Conservation (phyloP, 352 stramenopile genomes). For the Elongisporangium senticosum region DNA sequence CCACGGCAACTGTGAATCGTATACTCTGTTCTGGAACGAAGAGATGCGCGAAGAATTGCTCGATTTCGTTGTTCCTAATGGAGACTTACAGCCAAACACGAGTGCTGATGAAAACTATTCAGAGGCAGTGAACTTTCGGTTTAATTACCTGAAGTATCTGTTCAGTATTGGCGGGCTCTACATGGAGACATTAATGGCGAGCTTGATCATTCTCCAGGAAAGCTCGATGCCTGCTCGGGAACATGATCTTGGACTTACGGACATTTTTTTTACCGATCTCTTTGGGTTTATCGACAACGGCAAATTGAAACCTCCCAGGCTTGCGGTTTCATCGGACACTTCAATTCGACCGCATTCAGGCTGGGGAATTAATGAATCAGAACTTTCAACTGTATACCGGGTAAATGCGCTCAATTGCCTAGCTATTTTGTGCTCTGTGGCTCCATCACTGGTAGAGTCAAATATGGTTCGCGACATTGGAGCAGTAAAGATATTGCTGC, state of each 20-base stretch:
- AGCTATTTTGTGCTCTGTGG: conserved; percentile 49
- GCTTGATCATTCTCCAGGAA: conserved; percentile 60
- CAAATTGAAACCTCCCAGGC: conserved; percentile 21
- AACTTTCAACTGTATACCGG: conserved; percentile 46
- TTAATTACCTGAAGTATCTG: conserved; percentile 51
- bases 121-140: conserved; percentile 61
- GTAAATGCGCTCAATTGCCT: conserved; percentile 64
- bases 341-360: conserved; percentile 32
- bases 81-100: conserved; percentile 9
- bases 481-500: conserved; percentile 70
- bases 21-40: conserved; percentile 79
- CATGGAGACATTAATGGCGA: conserved; percentile 66
- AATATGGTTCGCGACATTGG: conserved; percentile 45
- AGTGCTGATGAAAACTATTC: conserved; percentile 35
- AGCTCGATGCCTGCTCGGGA: conserved; percentile 29
- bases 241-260: conserved; percentile 47
- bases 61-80: conserved; percentile 34
- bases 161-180: conserved; percentile 71
- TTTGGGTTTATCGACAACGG: conserved; percentile 78
- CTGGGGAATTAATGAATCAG: conserved; percentile 41
- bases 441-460: conserved; percentile 48
- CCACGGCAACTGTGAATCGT: conserved; percentile 70
- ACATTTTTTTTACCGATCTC: conserved; percentile 66
- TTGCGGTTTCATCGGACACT: neutral
- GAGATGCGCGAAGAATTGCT: conserved; percentile 64